Evolutionary conservation across 139 green algal species (phyloP).

Genomic region (Nannochloris sp.): DNA sequence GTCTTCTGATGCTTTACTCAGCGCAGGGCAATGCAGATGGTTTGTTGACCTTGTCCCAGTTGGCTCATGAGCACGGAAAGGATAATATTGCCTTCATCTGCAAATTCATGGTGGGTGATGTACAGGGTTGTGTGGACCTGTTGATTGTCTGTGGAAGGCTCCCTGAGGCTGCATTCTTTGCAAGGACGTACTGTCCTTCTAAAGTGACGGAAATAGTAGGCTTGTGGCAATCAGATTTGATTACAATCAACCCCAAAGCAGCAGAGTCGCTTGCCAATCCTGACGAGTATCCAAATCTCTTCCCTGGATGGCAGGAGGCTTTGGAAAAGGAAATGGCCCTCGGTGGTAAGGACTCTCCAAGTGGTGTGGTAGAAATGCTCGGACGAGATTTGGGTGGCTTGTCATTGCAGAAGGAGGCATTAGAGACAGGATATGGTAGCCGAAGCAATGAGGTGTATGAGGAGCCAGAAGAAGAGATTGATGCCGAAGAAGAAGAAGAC

Average conservation of each 20-base stretch:
- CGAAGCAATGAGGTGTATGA: not conserved
- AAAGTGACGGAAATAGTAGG: constrained; percentile 60
- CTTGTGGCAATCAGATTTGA: constrained; percentile 85
- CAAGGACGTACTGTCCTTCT: constrained; percentile 80
- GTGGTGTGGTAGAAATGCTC: not conserved
- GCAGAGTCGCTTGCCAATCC: constrained; percentile 93
- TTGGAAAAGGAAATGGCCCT: constrained; percentile 51
- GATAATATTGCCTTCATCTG: constrained; percentile 48
- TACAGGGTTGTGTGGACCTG: constrained; percentile 74
- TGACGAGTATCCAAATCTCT: constrained; percentile 91
- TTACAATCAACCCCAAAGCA: constrained; percentile 87
- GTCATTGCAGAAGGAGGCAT: not conserved
- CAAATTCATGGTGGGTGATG: constrained; percentile 71
- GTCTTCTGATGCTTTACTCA: constrained; percentile 78
- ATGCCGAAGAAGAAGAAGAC: constrained; percentile 3
- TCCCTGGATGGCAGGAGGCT: constrained; percentile 78
- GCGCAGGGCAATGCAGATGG: constrained; percentile 22
- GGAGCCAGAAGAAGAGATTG: not conserved
- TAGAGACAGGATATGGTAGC: not conserved
- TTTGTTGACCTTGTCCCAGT: constrained; percentile 28
- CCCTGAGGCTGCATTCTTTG: constrained; percentile 94
- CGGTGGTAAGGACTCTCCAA: not conserved
- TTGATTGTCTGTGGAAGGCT: constrained; percentile 57
- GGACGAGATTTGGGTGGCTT: not conserved
- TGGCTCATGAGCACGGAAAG: constrained; percentile 30